phyloP scores from a whole-genome alignment of 2,329 filamentous ascomycete genomes.

The Fusarium devonianum region DNA sequence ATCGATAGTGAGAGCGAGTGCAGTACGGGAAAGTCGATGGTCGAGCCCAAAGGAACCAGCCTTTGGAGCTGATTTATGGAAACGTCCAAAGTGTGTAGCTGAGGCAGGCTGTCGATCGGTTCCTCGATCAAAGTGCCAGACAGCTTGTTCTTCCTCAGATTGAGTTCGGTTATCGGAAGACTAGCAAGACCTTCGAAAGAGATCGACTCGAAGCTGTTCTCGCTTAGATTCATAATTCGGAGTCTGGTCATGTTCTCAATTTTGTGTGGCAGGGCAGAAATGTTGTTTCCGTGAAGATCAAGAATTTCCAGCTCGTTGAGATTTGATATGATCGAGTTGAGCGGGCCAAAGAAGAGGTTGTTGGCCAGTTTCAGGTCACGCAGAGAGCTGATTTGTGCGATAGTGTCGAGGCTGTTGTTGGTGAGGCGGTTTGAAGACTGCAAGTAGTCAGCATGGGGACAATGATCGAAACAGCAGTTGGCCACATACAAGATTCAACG shows the following conservation, averaged over 20 bases:
- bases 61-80: slow-evolving; percentile 76
- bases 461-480: not conserved
- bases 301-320: slow-evolving; percentile 78
- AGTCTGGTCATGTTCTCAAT: slow-evolving; percentile 73
- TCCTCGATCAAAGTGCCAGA: slow-evolving; percentile 74
- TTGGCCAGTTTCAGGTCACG: slow-evolving; percentile 83
- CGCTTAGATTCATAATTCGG: slow-evolving; percentile 78
- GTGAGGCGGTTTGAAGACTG: slow-evolving; percentile 83
- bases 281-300: slow-evolving; percentile 81
- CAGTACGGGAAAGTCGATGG: slow-evolving; percentile 72
- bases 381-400: slow-evolving; percentile 75
- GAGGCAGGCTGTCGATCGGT: slow-evolving; percentile 63
- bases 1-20: slow-evolving; percentile 78
- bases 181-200: slow-evolving; percentile 73
- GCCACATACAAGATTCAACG: slow-evolving; percentile 76
- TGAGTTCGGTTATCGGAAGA: slow-evolving; percentile 76
- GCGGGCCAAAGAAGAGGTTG: slow-evolving; percentile 74
- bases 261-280: slow-evolving; percentile 73
- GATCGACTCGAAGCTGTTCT: slow-evolving; percentile 77
- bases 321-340: slow-evolving; percentile 69
- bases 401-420: slow-evolving; percentile 73
- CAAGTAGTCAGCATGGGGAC: slow-evolving; percentile 28
- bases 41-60: slow-evolving; percentile 52
- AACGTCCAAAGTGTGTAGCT: slow-evolving; percentile 78
- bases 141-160: slow-evolving; percentile 80